Percentiles rank a stretch among this genome's conserved stretches.
Evolutionary conservation across 2,329 filamentous ascomycete species (phyloP).

Genomic region (Fusarium sp.): DNA sequence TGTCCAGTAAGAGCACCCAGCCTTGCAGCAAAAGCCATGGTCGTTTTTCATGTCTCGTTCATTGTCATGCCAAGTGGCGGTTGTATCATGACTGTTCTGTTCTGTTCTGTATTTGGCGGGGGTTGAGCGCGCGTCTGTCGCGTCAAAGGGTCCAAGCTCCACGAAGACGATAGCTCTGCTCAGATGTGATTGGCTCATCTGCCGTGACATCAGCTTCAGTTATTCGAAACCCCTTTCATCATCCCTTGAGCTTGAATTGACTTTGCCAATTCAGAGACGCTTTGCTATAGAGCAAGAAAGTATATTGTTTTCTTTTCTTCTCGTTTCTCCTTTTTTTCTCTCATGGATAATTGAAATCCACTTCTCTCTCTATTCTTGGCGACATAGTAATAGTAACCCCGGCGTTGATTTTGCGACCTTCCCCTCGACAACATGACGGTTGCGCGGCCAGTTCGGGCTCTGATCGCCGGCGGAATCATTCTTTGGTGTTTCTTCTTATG

Average conservation of each 20-base stretch:
- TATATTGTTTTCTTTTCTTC: background rate
- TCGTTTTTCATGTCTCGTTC: conserved; percentile 33
- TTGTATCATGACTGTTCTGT: conserved; percentile 35
- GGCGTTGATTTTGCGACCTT: conserved; percentile 13
- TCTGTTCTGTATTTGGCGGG: conserved; percentile 31
- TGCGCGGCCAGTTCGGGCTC: conserved; percentile 85
- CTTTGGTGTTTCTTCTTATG: conserved; percentile 86
- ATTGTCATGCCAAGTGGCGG: conserved; percentile 27
- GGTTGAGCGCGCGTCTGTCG: conserved; percentile 46
- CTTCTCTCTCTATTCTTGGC: conserved; percentile 22
- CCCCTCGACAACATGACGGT: conserved; percentile 75
- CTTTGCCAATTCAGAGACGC: conserved; percentile 13
- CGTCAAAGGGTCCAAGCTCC: conserved; percentile 41
- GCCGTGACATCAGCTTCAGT: conserved; percentile 45
- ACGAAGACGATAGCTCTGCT: conserved; percentile 14
- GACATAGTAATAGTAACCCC: conserved; percentile 18
- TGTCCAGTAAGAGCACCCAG: conserved; percentile 77
- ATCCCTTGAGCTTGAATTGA: conserved; percentile 9
- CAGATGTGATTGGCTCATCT: conserved; percentile 38
- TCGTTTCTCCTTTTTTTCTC: background rate
- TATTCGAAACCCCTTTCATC: conserved; percentile 42
- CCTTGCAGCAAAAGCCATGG: conserved; percentile 80
- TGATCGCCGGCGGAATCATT: conserved; percentile 79
- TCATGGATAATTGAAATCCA: conserved; percentile 42
- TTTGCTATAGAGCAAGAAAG: background rate